Base-by-base conservation (phyloP, 2,329 filamentous ascomycete genomes). In the Alternaria sp. region DNA sequence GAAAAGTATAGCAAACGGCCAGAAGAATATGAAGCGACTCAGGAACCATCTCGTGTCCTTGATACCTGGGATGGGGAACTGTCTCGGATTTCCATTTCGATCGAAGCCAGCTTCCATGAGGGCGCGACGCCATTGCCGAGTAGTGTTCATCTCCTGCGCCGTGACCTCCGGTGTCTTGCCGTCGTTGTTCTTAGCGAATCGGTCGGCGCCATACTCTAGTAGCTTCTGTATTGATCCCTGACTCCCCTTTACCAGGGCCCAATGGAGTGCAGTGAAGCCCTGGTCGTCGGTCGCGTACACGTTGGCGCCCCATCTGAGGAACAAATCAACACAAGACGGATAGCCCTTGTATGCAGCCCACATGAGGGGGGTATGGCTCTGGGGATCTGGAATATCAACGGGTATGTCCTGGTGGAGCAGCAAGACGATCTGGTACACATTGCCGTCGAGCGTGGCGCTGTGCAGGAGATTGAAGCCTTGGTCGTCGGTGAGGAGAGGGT, bases 331-430 rank as follows among this genome's bases (percentile, higher is more conserved):
- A 70, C 93, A 96, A 47, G 91, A 89, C 0, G 94, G 92, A 76
- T 90, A 97, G 36, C 96, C 95, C 80, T 99, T 99, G 83, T 99
- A 99, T 16, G 94, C 94, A 18, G 95, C 93, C 95, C 95, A 99
- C 95, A 99, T 99, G 62, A 99, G 85, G 62, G 90, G 91, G 1
- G 95, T 98, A 79, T 99, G 96, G 6, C 94, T 93, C 75, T 93
- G 94, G 51, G 88, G 88, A 80, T 99, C 95, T 54, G 90, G 85
- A 6, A 95, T 91, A 76, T 99, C 95, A 63, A 99, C 93, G 16
- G 93, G 92, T 61, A 99, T 95, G 74, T 95, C 93, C 75, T 97
- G 94, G 81, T 99, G 95, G 24, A 99, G 86, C 7, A 99, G 87
- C 1, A 99, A 86, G 51, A 94, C 89, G 28, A 99, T 86, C 59